Evolutionary conservation across 2,329 filamentous ascomycete species (phyloP), one percentile per base, ranked within the genome.

Genomic region (Tothia fuscella): DNA sequence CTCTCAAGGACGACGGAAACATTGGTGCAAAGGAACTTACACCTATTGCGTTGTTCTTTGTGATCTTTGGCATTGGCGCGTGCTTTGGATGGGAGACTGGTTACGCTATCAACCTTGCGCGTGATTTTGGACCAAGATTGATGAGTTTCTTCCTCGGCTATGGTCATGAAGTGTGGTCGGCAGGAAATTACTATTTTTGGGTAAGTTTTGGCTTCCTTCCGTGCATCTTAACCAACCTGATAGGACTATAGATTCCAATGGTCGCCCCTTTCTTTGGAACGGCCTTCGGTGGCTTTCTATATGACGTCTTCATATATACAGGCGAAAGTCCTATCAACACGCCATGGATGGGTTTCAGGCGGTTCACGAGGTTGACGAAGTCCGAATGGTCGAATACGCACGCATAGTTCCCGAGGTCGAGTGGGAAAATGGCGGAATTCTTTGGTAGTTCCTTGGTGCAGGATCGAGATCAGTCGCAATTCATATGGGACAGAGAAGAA

Each of bases 51-150:
- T 57, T 81, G 22, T 78, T 81, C 59, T 83, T 84, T 59, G 63
- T 84, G 36, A 76, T 85, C 47, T 84, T 84, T 53, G 80, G 79
- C 6, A 75, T 85, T 17, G 80, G 79, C 14, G 76, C 77, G 24
- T 80, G 77, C 53, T 84, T 82, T 51, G 81, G 81, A 5, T 84
- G 78, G 78, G 74, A 85, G 56, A 86, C 80, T 1, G 80, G 81
- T 28, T 86, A 82, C 58, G 80, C 80, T 13, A 82, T 84, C 49
- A 85, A 85, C 52, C 58, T 82, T 31, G 80, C 79, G 26, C 70
- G 81, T 57, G 81, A 86, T 48, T 81, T 85, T 53, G 78, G 78
- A 1, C 80, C 80, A 7, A 66, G 80, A 9, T 57, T 84, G 32
- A 72, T 81, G 47, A 72, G 74, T 1, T 81, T 76, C 53, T 72